Conservation (phyloP, 441 rosid species). For the Pelargonium australe region DNA sequence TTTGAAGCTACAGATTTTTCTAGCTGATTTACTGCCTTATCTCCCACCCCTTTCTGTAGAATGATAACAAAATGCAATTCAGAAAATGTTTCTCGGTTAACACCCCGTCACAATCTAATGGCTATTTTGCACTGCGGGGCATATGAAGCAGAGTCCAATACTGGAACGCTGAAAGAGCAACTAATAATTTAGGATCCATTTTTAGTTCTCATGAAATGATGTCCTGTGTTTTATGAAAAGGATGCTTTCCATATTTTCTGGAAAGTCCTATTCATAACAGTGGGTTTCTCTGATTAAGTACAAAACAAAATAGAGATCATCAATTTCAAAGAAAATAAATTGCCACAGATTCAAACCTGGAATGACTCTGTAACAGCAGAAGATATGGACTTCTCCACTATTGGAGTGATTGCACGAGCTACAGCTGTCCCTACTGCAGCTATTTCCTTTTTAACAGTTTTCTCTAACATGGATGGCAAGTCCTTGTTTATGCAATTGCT, state of each 20-base stretch:
- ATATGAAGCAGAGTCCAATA: slow-evolving; percentile 8
- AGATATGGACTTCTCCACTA: slow-evolving; percentile 36
- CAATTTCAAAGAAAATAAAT: slow-evolving; percentile 16
- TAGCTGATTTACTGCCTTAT: slow-evolving; percentile 56
- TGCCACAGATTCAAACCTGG: slow-evolving; percentile 29
- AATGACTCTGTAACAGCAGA: slow-evolving; percentile 40
- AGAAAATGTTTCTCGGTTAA: not conserved
- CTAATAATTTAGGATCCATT: slow-evolving; percentile 1
- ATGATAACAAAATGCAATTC: slow-evolving; percentile 12
- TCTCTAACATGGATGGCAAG: slow-evolving; percentile 35
- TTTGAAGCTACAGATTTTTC: slow-evolving; percentile 61
- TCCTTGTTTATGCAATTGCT: slow-evolving; percentile 39
- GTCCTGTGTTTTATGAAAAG: not conserved
- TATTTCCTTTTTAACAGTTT: slow-evolving; percentile 41
- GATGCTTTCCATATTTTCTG: too few species aligned
- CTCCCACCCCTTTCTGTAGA: slow-evolving; percentile 69
- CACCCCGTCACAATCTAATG: slow-evolving; percentile 1
- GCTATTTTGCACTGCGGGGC: slow-evolving; percentile 7
- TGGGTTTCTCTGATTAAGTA: not conserved
- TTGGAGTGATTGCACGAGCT: slow-evolving; percentile 37
- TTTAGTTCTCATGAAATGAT: not conserved
- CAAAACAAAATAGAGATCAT: not conserved
- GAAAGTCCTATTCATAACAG: too few species aligned
- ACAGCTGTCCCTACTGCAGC: slow-evolving; percentile 34
- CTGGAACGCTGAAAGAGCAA: slow-evolving; percentile 9